Conservation (phyloP, 345 rosid species). For the Rhodamnia argentea region DNA sequence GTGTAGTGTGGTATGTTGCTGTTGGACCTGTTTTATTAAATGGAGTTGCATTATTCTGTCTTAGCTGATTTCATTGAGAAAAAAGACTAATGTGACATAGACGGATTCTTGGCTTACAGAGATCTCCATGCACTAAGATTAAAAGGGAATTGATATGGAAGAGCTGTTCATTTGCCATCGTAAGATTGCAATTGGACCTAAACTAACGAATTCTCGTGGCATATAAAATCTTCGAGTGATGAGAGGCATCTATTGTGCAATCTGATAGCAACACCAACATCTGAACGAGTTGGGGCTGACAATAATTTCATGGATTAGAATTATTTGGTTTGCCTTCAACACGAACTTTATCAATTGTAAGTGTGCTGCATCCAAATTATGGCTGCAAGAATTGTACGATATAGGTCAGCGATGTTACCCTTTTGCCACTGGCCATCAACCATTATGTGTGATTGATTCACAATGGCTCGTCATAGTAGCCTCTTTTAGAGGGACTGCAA, state of each 20-base stretch:
- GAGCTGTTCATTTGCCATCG: not conserved
- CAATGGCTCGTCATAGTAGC: not conserved
- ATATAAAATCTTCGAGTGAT: not conserved
- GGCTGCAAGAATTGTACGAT: not conserved
- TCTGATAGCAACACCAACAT: not conserved
- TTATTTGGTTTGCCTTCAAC: not conserved
- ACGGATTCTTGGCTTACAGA: not conserved
- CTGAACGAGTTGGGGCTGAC: not conserved
- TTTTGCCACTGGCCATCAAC: not conserved
- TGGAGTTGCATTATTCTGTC: not conserved
- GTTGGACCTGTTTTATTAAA: not conserved
- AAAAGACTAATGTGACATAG: not conserved
- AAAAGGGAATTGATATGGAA: not conserved
- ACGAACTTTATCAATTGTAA: not conserved
- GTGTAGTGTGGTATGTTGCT: not conserved
- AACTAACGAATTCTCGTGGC: not conserved
- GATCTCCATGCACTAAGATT: not conserved
- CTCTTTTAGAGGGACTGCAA: not conserved
- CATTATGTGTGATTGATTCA: not conserved
- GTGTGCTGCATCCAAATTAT: not conserved
- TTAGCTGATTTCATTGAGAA: not conserved
- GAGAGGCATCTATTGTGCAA: not conserved
- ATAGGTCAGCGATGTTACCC: not conserved
- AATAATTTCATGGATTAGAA: not conserved
- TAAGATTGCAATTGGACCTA: not conserved